Evolutionary conservation across 768 basidiomycete genomes (phyloP).

Genomic region (Macrolepiota dolichaula): DNA sequence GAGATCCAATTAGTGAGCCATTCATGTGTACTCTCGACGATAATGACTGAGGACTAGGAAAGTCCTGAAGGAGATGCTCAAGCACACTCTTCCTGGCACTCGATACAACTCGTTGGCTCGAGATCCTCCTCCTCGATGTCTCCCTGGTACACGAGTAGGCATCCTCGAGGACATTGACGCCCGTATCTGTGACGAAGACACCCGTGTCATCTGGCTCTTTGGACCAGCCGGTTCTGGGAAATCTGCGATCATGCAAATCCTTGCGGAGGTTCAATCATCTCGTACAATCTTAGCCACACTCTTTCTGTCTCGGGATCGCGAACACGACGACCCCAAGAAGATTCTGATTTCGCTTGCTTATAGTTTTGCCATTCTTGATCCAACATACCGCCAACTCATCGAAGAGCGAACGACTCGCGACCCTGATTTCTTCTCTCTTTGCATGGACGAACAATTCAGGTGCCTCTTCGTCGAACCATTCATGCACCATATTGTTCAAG

Average conservation of each 20-base stretch:
- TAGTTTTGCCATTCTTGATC: background rate
- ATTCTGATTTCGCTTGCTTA: background rate
- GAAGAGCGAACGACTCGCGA: background rate
- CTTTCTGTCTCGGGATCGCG: background rate
- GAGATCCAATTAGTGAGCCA: background rate
- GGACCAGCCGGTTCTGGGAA: background rate
- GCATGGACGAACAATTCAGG: background rate
- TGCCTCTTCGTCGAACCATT: background rate
- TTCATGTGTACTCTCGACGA: background rate
- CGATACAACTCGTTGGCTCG: background rate
- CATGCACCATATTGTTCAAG: background rate
- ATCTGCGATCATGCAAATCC: background rate
- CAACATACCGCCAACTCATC: background rate
- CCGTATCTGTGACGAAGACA: background rate
- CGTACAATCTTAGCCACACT: background rate
- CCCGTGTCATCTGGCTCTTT: background rate
- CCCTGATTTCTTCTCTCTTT: background rate
- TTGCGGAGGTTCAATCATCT: background rate
- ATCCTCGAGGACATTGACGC: background rate
- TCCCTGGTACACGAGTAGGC: background rate
- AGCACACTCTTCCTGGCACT: background rate
- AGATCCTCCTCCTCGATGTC: background rate
- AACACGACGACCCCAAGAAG: background rate
- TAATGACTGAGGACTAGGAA: conserved; percentile 22
- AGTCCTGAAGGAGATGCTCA: background rate